These are phyloP conservation scores for Agapanthus africanus DNA, from an alignment of 106 monocot genomes.

Conservation along the genomic window DNA sequence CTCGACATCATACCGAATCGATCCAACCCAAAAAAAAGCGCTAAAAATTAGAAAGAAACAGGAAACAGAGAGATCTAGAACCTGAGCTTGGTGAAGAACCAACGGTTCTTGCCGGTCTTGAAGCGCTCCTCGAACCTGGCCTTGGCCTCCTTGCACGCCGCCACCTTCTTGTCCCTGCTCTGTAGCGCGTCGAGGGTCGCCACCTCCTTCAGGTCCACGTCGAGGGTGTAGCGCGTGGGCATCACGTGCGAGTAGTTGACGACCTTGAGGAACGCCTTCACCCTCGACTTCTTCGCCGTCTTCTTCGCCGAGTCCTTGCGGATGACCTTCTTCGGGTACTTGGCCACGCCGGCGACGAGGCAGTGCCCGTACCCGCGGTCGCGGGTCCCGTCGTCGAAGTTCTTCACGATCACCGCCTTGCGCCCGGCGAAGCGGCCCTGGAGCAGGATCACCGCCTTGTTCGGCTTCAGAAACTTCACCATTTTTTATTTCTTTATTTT, in stretches of 20 bases:
- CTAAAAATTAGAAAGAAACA: too few relatives aligned
- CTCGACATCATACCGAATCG: too few relatives aligned
- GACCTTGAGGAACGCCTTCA: constrained; percentile 60
- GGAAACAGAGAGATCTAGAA: too few relatives aligned
- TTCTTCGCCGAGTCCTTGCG: constrained; percentile 60
- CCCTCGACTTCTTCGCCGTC: constrained; percentile 35
- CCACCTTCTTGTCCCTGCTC: constrained; percentile 45
- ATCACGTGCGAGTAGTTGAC: constrained; percentile 67
- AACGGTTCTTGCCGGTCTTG: constrained; percentile 62
- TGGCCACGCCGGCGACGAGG: constrained; percentile 48
- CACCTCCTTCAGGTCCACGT: constrained; percentile 57
- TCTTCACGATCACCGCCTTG: constrained; percentile 53
- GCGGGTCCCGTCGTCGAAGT: constrained; percentile 57
- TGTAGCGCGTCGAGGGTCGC: constrained; percentile 36
- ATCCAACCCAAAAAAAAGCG: too few relatives aligned
- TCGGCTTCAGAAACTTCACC: constrained; percentile 67
- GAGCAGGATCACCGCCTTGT: constrained; percentile 59
- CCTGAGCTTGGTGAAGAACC: constrained; percentile 63
- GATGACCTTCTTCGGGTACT: constrained; percentile 62
- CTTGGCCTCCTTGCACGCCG: constrained; percentile 46
- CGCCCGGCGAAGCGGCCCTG: constrained; percentile 57
- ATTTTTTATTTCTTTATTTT: too few relatives aligned
- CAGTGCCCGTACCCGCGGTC: constrained; percentile 59
- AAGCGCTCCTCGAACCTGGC: constrained; percentile 51
- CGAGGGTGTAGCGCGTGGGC: constrained; percentile 57